Evolutionary conservation across 177 flowering plant species (phyloP).

Genomic region (Telopea speciosissima): DNA sequence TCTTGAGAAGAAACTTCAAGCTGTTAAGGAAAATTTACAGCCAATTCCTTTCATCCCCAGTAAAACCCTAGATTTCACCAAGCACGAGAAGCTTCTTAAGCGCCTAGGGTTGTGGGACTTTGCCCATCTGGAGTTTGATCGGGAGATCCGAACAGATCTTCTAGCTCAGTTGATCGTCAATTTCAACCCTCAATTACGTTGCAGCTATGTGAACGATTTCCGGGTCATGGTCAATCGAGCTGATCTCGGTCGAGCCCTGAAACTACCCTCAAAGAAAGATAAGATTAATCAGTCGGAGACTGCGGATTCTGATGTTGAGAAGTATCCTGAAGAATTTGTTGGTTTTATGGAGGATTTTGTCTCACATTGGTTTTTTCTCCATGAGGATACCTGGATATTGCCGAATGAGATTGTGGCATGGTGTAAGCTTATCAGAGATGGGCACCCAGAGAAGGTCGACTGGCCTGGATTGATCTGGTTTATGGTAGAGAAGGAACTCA

Average conservation of each 20-base stretch:
- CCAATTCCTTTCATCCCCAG: slow-evolving; percentile 60
- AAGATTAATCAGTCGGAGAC: background rate
- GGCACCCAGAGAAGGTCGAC: background rate
- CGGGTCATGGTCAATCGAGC: slow-evolving; percentile 47
- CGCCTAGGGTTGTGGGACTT: slow-evolving; percentile 80
- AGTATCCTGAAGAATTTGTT: background rate
- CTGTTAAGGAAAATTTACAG: slow-evolving; percentile 23
- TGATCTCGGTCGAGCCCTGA: slow-evolving; percentile 62
- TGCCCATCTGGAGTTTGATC: slow-evolving; percentile 56
- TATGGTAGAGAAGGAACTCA: background rate
- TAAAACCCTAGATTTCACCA: slow-evolving; percentile 43
- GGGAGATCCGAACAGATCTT: slow-evolving; percentile 40
- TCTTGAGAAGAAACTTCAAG: slow-evolving; percentile 35
- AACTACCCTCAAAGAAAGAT: slow-evolving; percentile 14
- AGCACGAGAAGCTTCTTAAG: slow-evolving; percentile 50
- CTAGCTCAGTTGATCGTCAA: slow-evolving; percentile 46
- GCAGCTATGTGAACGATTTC: slow-evolving; percentile 41
- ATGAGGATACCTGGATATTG: background rate
- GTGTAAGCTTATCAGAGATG: background rate
- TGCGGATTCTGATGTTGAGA: background rate
- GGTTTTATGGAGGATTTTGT: background rate
- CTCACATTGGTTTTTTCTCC: background rate
- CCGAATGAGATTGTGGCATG: background rate
- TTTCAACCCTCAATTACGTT: slow-evolving; percentile 20
- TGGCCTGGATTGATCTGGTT: background rate